Conservation (phyloP, 225 moss, liverwort and hornwort species). For the Antitrichia curtipendula region DNA sequence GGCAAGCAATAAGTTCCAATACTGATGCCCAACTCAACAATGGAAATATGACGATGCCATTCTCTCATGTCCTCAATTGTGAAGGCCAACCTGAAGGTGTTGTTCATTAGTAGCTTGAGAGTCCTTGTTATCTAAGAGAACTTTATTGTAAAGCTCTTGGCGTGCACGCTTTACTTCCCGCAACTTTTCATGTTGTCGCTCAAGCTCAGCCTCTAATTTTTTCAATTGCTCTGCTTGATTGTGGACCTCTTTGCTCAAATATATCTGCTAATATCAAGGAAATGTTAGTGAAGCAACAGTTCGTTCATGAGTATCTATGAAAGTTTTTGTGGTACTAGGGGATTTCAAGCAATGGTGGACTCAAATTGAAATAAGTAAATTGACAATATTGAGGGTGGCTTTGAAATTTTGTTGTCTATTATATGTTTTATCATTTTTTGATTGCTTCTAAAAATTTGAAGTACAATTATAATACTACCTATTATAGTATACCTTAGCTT, state of each 20-base stretch:
- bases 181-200: conserved; percentile 52
- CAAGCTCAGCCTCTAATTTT: conserved; percentile 55
- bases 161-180: conserved; percentile 54
- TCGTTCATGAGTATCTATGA: background rate
- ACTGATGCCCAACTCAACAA: background rate
- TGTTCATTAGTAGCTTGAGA: conserved; percentile 59
- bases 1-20: background rate
- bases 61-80: background rate
- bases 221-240: conserved; percentile 42
- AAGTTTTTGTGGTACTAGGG: too few relatives aligned
- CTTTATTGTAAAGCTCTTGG: conserved; percentile 61
- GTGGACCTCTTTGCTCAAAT: conserved; percentile 65
- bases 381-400: background rate
- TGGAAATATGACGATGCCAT: too few relatives aligned
- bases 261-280: conserved; percentile 19
- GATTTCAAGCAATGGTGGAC: background rate
- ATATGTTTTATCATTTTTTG: background rate
- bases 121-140: conserved; percentile 52
- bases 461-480: background rate
- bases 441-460: background rate
- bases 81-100: conserved; percentile 43
- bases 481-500: background rate
- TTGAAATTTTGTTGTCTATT: background rate
- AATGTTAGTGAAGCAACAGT: background rate
- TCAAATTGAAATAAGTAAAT: background rate